Evolutionary conservation across 2,329 filamentous ascomycete genomes (phyloP).

Genomic region (Septoria linicola): DNA sequence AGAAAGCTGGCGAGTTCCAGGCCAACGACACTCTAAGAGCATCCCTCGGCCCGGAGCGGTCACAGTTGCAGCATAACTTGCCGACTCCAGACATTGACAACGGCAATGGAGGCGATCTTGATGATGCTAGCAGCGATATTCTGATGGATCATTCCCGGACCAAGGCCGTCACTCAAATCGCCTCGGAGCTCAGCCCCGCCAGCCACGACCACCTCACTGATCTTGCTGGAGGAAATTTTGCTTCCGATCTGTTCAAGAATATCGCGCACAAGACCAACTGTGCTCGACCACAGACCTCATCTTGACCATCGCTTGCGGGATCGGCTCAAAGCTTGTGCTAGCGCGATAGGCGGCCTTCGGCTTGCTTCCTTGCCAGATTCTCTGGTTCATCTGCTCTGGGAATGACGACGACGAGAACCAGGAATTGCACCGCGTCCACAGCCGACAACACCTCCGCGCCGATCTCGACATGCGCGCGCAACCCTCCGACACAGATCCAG

Average conservation of each 20-base stretch:
- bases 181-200: slow-evolving; percentile 3
- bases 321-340: too few relatives aligned
- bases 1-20: background rate
- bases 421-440: too few relatives aligned
- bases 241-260: background rate
- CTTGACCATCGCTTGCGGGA: too few relatives aligned
- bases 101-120: background rate
- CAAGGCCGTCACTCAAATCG: background rate
- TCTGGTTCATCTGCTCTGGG: too few relatives aligned
- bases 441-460: too few relatives aligned
- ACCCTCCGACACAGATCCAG: too few relatives aligned
- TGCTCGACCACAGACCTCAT: too few relatives aligned
- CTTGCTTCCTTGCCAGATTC: too few relatives aligned
- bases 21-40: background rate
- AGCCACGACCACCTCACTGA: background rate
- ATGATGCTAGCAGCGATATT: slow-evolving; percentile 2
- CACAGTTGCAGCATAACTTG: background rate
- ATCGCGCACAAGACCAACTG: too few relatives aligned
- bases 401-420: too few relatives aligned
- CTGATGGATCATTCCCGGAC: background rate
- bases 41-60: background rate
- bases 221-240: background rate
- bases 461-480: too few relatives aligned
- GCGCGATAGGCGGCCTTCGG: too few relatives aligned
- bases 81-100: background rate